Evolutionary conservation across 352 stramenopile genomes (phyloP).

Genomic region (Globisporangium megalacanthum): DNA sequence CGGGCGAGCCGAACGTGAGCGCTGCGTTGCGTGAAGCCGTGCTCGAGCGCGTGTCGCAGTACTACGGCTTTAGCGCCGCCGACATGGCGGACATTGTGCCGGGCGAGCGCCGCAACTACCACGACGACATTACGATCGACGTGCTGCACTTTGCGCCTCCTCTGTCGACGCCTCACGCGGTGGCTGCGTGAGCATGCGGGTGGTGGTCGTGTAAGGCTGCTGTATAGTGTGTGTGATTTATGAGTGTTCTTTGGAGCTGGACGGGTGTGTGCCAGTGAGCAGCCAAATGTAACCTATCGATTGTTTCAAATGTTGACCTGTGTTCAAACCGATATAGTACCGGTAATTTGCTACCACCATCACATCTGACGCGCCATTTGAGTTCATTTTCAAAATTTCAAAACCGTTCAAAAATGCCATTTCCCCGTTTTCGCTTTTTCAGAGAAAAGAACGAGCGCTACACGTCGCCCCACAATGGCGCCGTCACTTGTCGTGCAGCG

Average conservation of each 20-base stretch:
- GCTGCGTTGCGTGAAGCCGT: constrained; percentile 35
- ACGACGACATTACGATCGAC: constrained; percentile 73
- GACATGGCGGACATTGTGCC: constrained; percentile 53
- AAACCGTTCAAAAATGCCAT: neutral
- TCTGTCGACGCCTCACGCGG: constrained; percentile 1
- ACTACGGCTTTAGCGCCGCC: constrained; percentile 38
- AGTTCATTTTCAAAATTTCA: constrained; percentile 4
- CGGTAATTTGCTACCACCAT: neutral
- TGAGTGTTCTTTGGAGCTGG: neutral
- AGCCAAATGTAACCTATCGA: neutral
- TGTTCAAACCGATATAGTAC: no score
- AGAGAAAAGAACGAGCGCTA: neutral
- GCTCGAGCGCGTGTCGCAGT: constrained; percentile 46
- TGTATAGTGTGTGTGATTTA: neutral
- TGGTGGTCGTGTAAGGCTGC: neutral
- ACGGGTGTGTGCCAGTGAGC: neutral
- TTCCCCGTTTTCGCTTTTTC: neutral
- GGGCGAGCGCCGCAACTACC: constrained; percentile 56
- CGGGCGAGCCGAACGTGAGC: constrained; percentile 55
- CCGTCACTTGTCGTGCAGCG: constrained; percentile 50
- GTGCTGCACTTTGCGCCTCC: constrained; percentile 57
- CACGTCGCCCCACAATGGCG: constrained; percentile 1
- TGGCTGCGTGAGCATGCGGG: constrained; percentile 13
- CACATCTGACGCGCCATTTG: neutral
- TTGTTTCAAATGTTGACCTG: no score